Conservation (phyloP, 2,329 filamentous ascomycete species). For the Cladosporium sp. region DNA sequence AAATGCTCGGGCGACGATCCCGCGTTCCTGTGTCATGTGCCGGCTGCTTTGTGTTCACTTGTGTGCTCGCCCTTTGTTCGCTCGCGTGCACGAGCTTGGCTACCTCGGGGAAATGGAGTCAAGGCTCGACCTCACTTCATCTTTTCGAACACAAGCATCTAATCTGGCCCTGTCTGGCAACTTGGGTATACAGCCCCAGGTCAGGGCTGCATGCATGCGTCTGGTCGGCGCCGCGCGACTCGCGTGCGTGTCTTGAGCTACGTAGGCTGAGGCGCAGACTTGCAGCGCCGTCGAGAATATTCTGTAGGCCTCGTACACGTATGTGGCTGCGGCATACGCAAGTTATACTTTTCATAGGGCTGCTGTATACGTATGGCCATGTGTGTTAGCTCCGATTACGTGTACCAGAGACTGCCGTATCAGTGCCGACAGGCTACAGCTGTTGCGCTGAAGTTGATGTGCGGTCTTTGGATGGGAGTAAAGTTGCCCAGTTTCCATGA, state of each 20-base stretch:
- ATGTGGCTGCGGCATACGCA: background rate
- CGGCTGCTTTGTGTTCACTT: background rate
- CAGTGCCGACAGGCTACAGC: background rate
- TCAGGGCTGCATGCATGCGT: background rate
- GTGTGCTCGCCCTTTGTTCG: background rate
- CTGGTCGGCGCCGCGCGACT: background rate
- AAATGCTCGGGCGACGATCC: background rate
- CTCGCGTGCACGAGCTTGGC: background rate
- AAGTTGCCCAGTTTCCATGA: background rate
- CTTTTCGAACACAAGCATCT: background rate
- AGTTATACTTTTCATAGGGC: background rate
- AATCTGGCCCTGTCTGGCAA: background rate
- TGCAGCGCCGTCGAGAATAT: background rate
- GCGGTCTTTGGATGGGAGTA: background rate
- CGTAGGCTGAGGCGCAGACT: slow-evolving; percentile 4
- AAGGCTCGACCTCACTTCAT: background rate
- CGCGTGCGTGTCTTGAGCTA: background rate
- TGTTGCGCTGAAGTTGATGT: background rate
- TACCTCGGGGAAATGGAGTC: background rate
- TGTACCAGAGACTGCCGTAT: background rate
- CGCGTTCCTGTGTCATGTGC: slow-evolving; percentile 10
- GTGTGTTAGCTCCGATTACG: background rate
- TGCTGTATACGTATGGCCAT: background rate
- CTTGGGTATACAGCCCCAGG: background rate
- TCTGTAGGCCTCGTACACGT: background rate